A percentile compares a stretch with the other conserved stretches of the same genome.
phyloP scores from a whole-genome alignment of 352 stramenopile species.

The Pythium phragmitis region DNA sequence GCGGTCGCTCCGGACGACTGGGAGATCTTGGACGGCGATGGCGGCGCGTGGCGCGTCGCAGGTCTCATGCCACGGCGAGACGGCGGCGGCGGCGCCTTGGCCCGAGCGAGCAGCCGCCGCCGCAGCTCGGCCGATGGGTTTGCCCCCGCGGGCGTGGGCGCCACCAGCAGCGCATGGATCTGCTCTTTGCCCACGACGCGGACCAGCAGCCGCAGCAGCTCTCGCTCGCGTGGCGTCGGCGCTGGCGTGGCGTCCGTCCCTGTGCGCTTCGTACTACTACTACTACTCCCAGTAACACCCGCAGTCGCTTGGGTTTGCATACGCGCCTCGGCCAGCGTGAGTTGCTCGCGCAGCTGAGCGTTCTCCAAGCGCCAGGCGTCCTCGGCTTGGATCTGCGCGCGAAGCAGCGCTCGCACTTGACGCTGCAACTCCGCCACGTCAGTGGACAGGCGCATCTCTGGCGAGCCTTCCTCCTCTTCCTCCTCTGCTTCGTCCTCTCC shows the following conservation, averaged over 20 bases:
- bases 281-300: not conserved
- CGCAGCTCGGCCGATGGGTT: constrained; percentile 20
- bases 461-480: not conserved
- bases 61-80: not conserved
- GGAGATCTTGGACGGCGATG: not conserved
- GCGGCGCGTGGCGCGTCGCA: not conserved
- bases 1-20: not conserved
- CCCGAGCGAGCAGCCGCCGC: constrained; percentile 17
- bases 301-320: not conserved
- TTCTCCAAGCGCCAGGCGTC: constrained; percentile 35
- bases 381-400: constrained; percentile 11
- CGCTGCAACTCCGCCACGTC: constrained; percentile 10
- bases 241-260: not conserved
- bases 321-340: not conserved
- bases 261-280: not conserved
- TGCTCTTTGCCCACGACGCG: constrained; percentile 28
- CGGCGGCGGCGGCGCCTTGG: not conserved
- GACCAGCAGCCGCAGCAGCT: constrained; percentile 31
- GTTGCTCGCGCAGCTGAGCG: constrained; percentile 21
- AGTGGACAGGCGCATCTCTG: not conserved
- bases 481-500: constrained; percentile 1
- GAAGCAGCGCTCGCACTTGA: constrained; percentile 16
- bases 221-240: constrained; percentile 17
- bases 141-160: not conserved
- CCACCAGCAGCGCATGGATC: constrained; percentile 12